Evolutionary conservation across 768 basidiomycete genomes (phyloP), one percentile per base, ranked within the genome.

Genomic region (Trametes meyenii): DNA sequence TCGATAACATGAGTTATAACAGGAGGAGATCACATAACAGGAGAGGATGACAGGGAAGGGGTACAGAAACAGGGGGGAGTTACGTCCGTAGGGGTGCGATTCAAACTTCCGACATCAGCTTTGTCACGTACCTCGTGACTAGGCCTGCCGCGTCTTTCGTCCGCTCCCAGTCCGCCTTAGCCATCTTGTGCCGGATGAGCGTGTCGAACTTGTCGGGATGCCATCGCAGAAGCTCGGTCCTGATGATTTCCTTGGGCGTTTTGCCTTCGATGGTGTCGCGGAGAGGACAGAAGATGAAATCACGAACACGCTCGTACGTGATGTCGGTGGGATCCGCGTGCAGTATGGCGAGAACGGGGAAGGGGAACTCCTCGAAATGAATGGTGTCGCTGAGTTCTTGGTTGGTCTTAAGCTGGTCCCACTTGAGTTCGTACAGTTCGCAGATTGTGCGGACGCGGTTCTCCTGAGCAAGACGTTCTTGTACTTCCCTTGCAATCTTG

Each of bases 161-260:
- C 43, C 6, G 21, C 24, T 36, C 43, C 60, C 55, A 55, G 17
- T 61, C 39, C 5, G 26, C 54, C 11, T 55, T 33, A 21, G 21
- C 12, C 11, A 62, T 40, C 38, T 52, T 51, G 1, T 48, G 53
- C 10, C 17, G 5, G 24, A 62, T 45, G 42, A 52, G 29, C 33
- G 24, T 55, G 59, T 79, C 70, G 62, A 85, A 81, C 63, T 82
- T 84, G 63, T 86, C 85, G 6, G 83, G 81, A 63, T 86, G 83
- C 77, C 81, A 86, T 21, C 77, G 75, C 51, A 83, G 67, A 29
- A 85, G 70, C 65, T 85, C 83, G 12, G 61, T 61, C 62, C 74
- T 78, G 64, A 82, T 58, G 19, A 70, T 65, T 39, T 79, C 81
- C 58, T 71, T 73, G 4, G 50, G 64, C 0, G 71, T 69, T 64